Conservation (phyloP, 306 rosid genomes). For the Parietaria judaica region DNA sequence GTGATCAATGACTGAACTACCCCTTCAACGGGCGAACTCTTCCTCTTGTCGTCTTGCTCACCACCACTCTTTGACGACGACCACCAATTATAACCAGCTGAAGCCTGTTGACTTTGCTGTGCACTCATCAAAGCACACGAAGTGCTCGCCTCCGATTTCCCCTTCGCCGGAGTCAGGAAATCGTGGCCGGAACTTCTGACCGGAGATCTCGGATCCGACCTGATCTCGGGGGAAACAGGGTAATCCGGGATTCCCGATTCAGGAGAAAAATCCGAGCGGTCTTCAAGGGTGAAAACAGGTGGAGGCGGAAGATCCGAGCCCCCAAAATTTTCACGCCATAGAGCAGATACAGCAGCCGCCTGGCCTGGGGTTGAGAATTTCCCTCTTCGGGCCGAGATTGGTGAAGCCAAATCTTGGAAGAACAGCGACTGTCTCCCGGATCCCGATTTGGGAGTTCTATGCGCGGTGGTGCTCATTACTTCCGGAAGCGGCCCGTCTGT, state of each 20-base stretch:
- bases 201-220: conserved; percentile 58
- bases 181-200: conserved; percentile 43
- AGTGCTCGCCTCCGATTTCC: conserved; percentile 70
- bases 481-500: conserved; percentile 18
- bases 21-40: conserved; percentile 89
- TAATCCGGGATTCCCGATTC: conserved; percentile 82
- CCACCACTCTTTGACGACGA: conserved; percentile 63
- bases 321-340: conserved; percentile 70
- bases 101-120: conserved; percentile 60
- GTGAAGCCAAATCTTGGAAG: conserved; percentile 90
- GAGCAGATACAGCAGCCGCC: conserved; percentile 69
- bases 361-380: conserved; percentile 79
- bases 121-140: conserved; percentile 58
- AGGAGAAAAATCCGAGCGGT: conserved; percentile 83
- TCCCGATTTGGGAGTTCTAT: conserved; percentile 71
- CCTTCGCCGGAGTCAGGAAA: conserved; percentile 45
- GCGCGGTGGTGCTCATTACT: conserved; percentile 46
- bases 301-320: conserved; percentile 93
- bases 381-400: conserved; percentile 64
- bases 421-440: conserved; percentile 77
- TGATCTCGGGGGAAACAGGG: conserved; percentile 75
- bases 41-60: conserved; percentile 78
- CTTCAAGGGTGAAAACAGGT: conserved; percentile 85
- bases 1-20: conserved; percentile 82
- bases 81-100: conserved; percentile 66